Conservation (phyloP, 208 protist genomes). For the Trypanosoma rangeli region DNA sequence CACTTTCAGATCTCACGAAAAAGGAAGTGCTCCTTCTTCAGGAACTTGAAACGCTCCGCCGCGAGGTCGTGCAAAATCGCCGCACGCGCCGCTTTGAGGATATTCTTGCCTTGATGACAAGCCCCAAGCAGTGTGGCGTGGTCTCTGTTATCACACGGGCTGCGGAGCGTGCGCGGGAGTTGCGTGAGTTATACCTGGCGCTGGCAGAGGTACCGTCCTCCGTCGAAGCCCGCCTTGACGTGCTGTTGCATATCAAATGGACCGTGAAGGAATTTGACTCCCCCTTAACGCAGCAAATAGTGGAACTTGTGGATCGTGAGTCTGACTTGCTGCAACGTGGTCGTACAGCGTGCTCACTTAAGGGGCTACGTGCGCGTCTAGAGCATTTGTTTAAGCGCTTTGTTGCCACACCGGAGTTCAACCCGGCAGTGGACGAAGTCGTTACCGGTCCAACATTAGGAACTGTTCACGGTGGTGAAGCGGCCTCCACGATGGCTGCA, state of each 20-base stretch:
- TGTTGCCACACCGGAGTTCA: constrained; percentile 94
- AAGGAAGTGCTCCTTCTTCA: constrained; percentile 95
- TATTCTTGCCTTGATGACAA: constrained; percentile 74
- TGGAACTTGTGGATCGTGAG: constrained; percentile 97
- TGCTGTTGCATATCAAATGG: constrained; percentile 97
- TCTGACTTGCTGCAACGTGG: constrained; percentile 95
- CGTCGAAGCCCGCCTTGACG: constrained; percentile 89
- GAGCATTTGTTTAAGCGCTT: constrained; percentile 94
- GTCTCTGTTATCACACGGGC: constrained; percentile 18
- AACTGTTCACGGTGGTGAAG: constrained; percentile 2
- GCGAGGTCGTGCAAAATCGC: constrained; percentile 57
- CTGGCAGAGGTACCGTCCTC: constrained; percentile 47
- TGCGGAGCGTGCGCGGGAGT: constrained; percentile 89
- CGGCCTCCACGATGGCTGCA: neutral
- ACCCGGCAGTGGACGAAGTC: constrained; percentile 86
- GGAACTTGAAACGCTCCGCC: constrained; percentile 93
- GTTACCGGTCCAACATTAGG: constrained; percentile 22
- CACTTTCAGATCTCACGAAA: constrained; percentile 89
- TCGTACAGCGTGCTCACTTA: constrained; percentile 58
- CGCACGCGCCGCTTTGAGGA: constrained; percentile 60
- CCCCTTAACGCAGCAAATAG: constrained; percentile 84
- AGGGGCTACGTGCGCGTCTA: constrained; percentile 86
- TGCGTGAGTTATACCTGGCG: constrained; percentile 89
- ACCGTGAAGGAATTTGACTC: constrained; percentile 95
- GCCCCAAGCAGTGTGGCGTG: constrained; percentile 81